Percentiles rank a stretch among this genome's conserved stretches.
These are phyloP conservation scores for Aurantiochytrium sp. DNA, from an alignment of 108 stramenopile species.

Conservation along the genomic window DNA sequence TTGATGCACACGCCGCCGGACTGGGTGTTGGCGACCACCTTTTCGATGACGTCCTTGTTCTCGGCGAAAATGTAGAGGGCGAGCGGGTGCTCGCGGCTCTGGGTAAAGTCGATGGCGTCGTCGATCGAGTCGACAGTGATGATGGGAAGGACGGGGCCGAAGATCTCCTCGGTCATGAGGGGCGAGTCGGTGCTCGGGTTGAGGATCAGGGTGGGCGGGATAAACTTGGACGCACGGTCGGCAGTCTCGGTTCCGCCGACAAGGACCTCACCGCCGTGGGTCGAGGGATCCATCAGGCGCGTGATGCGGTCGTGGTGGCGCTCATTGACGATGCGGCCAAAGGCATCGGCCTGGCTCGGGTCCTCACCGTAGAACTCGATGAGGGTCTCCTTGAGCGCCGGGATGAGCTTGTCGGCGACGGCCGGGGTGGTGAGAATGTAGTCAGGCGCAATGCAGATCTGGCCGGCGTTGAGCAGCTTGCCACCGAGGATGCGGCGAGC, in stretches of 20 bases:
- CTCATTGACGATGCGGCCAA: conserved; percentile 2
- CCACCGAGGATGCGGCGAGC: conserved; percentile 61
- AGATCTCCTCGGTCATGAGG: conserved; percentile 47
- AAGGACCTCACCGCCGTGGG: background rate
- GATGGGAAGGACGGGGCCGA: conserved; percentile 49
- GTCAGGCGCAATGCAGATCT: conserved; percentile 80
- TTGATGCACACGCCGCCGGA: conserved; percentile 43
- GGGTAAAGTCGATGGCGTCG: conserved; percentile 34
- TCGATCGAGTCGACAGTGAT: background rate
- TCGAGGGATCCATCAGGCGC: conserved; percentile 15
- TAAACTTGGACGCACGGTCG: background rate
- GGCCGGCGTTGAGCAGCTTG: conserved; percentile 74
- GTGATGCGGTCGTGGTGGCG: conserved; percentile 28
- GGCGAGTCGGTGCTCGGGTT: background rate
- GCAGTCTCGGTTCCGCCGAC: conserved; percentile 22
- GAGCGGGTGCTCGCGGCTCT: conserved; percentile 36
- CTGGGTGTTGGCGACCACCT: conserved; percentile 14
- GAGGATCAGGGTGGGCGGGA: conserved; percentile 33
- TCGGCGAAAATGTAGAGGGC: conserved; percentile 42
- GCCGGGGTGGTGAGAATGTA: conserved; percentile 56
- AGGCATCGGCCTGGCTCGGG: background rate
- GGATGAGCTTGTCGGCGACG: conserved; percentile 21
- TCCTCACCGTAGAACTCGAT: conserved; percentile 30
- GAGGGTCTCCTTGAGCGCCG: background rate
- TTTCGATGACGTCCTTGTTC: background rate